Evolutionary conservation across 192 early-diverging fungal genomes (phyloP).

Genomic region (Coemansia sp.): DNA sequence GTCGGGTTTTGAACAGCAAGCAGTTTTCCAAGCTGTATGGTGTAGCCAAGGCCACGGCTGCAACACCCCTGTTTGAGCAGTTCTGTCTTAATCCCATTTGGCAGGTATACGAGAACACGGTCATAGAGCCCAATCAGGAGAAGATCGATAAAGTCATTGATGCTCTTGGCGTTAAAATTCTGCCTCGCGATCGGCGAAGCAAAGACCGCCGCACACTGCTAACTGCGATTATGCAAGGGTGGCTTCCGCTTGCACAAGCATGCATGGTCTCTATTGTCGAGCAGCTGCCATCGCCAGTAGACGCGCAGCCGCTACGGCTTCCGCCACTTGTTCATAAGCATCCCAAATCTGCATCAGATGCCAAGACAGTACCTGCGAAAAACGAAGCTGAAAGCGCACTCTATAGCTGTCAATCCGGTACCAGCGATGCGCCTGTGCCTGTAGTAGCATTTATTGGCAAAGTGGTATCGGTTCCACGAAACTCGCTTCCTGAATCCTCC

Average conservation of each 20-base stretch:
- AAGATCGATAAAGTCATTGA: constrained; percentile 91
- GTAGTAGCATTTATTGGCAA: constrained; percentile 89
- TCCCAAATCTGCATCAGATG: constrained; percentile 18
- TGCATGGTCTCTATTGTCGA: constrained; percentile 86
- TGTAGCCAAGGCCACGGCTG: constrained; percentile 26
- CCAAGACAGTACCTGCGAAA: constrained; percentile 47
- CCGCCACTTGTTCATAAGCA: constrained; percentile 69
- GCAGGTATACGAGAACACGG: constrained; percentile 84
- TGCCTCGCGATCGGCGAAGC: constrained; percentile 83
- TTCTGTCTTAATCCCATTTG: constrained; percentile 92
- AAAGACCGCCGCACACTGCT: constrained; percentile 77
- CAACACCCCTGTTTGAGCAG: constrained; percentile 88
- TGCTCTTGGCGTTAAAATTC: constrained; percentile 81
- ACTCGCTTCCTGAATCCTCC: constrained; percentile 63
- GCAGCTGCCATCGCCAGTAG: constrained; percentile 79
- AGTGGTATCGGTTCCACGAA: constrained; percentile 82
- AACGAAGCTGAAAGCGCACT: constrained; percentile 71
- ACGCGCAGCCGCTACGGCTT: constrained; percentile 76
- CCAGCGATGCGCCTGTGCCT: constrained; percentile 53
- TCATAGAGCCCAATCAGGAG: constrained; percentile 67
- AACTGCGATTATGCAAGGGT: constrained; percentile 84
- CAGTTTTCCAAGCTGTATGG: constrained; percentile 75
- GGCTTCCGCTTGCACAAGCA: constrained; percentile 89
- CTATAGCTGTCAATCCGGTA: constrained; percentile 64
- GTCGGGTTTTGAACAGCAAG: constrained; percentile 77